phyloP scores from a whole-genome alignment of 208 protist species.

The Leishmania arabica region DNA sequence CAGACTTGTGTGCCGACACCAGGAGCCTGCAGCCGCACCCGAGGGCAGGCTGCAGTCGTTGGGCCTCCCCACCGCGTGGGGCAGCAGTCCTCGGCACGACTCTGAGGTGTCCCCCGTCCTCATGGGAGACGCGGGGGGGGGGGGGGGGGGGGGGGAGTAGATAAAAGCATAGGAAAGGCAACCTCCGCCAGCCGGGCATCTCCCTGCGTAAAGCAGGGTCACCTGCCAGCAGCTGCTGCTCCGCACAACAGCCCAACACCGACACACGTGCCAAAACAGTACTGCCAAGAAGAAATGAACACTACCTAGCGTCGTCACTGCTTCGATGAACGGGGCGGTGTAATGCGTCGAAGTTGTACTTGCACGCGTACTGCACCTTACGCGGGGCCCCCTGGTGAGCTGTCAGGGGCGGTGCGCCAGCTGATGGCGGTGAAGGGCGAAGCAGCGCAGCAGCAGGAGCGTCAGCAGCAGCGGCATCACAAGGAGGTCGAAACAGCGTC shows the following conservation, averaged over 20 bases:
- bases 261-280: no score
- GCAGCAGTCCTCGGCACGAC: neutral
- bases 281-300: neutral
- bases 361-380: constrained; percentile 25
- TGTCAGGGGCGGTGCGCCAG: neutral
- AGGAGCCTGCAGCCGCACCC: neutral
- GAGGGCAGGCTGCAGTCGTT: neutral
- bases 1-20: neutral
- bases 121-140: no score
- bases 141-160: neutral
- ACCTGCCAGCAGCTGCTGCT: neutral
- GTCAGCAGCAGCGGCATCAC: neutral
- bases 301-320: neutral
- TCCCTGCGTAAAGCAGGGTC: neutral
- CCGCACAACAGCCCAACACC: neutral
- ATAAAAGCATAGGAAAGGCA: neutral
- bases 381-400: neutral
- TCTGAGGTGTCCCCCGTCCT: neutral
- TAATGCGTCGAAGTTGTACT: constrained; percentile 30
- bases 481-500: neutral
- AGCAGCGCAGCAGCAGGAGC: neutral
- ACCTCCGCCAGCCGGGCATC: neutral
- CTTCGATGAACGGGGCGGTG: constrained; percentile 13
- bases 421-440: neutral
- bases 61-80: neutral